Evolutionary conservation across 345 rosid genomes (phyloP).

Genomic region (Eucalyptus globulus): DNA sequence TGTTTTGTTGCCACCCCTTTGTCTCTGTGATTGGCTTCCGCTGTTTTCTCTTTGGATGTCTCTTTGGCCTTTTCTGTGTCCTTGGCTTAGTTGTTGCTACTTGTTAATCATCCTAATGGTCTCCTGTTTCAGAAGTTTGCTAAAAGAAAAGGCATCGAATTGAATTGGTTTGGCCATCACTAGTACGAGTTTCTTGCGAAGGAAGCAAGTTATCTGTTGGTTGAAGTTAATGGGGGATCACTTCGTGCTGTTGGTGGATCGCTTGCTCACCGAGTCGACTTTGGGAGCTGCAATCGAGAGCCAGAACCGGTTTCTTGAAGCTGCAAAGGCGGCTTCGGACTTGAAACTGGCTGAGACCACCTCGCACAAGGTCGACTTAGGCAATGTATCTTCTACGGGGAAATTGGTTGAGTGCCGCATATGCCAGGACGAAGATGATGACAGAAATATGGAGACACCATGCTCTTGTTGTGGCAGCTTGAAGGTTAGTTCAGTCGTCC

Average conservation of each 20-base stretch:
- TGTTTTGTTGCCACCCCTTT: background rate
- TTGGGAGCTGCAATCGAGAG: constrained; percentile 75
- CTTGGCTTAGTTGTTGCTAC: background rate
- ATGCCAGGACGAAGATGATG: constrained; percentile 86
- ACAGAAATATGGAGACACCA: constrained; percentile 85
- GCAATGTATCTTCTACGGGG: constrained; percentile 18
- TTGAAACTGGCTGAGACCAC: constrained; percentile 12
- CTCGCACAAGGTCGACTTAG: constrained; percentile 19
- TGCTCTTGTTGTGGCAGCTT: constrained; percentile 90
- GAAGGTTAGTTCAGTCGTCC: constrained; percentile 34
- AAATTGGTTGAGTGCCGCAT: constrained; percentile 84
- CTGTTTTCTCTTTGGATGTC: background rate
- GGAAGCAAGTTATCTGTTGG: background rate
- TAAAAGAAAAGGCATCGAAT: background rate
- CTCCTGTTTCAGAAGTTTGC: background rate
- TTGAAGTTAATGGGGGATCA: constrained; percentile 72
- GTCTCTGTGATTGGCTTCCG: background rate
- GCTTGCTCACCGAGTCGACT: constrained; percentile 77
- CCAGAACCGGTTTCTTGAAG: constrained; percentile 38
- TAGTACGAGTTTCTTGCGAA: background rate
- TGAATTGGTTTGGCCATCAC: background rate
- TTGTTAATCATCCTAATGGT: background rate
- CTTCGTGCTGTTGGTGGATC: constrained; percentile 81
- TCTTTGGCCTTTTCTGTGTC: background rate
- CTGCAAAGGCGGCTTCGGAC: constrained; percentile 8